phyloP scores from a whole-genome alignment of 2,329 filamentous ascomycete species.

The Diaporthe amygdali region DNA sequence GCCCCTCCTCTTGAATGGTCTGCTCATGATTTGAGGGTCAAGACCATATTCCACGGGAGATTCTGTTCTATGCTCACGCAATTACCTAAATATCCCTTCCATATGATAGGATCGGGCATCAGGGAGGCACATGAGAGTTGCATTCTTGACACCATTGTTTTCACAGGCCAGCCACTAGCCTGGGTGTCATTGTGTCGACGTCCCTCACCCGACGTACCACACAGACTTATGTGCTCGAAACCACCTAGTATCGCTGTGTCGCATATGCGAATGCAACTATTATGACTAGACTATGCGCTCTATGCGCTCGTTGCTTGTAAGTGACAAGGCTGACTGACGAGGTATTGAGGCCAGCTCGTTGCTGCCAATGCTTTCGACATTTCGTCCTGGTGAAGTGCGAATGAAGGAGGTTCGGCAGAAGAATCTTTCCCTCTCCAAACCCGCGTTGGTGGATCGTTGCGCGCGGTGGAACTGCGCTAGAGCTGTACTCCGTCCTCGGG shows the following conservation, averaged over 20 bases:
- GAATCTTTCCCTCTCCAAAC: background rate
- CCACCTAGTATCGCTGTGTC: background rate
- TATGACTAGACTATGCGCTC: background rate
- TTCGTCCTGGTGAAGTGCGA: background rate
- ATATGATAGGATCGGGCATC: background rate
- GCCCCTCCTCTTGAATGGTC: background rate
- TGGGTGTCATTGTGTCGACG: background rate
- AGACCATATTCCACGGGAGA: background rate
- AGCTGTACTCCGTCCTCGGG: background rate
- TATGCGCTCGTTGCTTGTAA: background rate
- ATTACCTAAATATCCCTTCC: background rate
- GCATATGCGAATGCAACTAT: background rate
- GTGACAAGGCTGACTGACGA: background rate
- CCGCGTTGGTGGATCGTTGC: background rate
- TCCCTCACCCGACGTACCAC: background rate
- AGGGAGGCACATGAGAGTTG: background rate
- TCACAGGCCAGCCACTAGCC: background rate
- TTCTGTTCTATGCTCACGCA: background rate
- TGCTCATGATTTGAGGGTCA: slow-evolving; percentile 1
- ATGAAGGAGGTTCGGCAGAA: background rate
- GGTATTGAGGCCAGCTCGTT: background rate
- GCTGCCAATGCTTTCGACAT: background rate
- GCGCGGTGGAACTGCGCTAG: background rate
- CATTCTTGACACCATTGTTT: background rate
- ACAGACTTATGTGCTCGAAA: background rate